These are phyloP conservation scores for Nissolia schottii DNA, from an alignment of 306 rosid genomes.

Conservation along the genomic window DNA sequence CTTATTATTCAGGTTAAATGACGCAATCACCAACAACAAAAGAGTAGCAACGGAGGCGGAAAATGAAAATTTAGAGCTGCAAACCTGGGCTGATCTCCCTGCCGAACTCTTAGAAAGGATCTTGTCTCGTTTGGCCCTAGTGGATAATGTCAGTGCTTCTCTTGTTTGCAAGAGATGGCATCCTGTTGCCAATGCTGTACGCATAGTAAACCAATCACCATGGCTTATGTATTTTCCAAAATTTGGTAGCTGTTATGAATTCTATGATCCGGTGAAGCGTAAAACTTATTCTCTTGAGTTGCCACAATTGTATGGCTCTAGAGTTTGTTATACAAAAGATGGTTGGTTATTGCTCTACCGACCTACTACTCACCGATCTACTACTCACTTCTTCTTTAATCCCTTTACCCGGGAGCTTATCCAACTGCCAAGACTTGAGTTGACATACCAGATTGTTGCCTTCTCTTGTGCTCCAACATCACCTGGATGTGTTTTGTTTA, in stretches of 20 bases:
- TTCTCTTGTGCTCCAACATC: slow-evolving; percentile 84
- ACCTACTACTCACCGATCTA: slow-evolving; percentile 55
- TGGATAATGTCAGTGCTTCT: slow-evolving; percentile 60
- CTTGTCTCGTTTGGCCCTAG: slow-evolving; percentile 41
- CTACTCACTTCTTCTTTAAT: slow-evolving; percentile 73
- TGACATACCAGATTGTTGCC: slow-evolving; percentile 81
- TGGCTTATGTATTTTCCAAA: slow-evolving; percentile 82
- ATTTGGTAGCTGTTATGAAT: slow-evolving; percentile 57
- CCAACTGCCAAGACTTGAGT: slow-evolving; percentile 71
- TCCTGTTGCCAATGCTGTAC: slow-evolving; percentile 57
- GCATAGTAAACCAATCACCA: slow-evolving; percentile 65
- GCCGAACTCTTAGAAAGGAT: slow-evolving; percentile 59
- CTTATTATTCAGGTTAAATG: slow-evolving; percentile 56
- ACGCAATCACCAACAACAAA: slow-evolving; percentile 34
- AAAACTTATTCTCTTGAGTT: slow-evolving; percentile 54
- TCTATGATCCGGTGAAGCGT: slow-evolving; percentile 70
- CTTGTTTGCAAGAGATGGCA: slow-evolving; percentile 76
- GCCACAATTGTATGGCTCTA: slow-evolving; percentile 66
- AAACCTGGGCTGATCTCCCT: slow-evolving; percentile 77
- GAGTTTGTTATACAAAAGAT: slow-evolving; percentile 79
- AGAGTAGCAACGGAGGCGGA: slow-evolving; percentile 28
- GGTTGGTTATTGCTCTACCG: slow-evolving; percentile 77
- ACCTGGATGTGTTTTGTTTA: slow-evolving; percentile 60
- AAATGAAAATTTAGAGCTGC: slow-evolving; percentile 46
- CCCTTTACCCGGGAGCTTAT: slow-evolving; percentile 63